These are phyloP conservation scores for Capsella bursapastoris DNA, from an alignment of 345 rosid genomes.

Conservation along the genomic window DNA sequence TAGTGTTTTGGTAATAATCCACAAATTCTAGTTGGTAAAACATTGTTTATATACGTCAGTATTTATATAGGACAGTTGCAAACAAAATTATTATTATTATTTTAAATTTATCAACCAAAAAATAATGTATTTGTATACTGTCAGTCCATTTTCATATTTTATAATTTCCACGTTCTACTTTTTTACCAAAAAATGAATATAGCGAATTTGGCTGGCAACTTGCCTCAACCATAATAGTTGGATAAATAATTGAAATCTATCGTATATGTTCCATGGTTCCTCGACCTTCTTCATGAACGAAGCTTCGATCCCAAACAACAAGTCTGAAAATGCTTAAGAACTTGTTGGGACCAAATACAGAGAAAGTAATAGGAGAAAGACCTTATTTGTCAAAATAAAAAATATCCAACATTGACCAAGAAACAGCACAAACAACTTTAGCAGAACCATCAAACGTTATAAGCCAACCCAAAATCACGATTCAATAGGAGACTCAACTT, in stretches of 20 bases:
- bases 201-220: not conserved
- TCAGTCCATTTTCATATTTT: no score
- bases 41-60: not conserved
- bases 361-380: not conserved
- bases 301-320: not conserved
- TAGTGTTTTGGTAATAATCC: no score
- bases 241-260: not conserved
- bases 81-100: not conserved
- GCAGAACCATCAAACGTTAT: not conserved
- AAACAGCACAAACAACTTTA: conserved; percentile 22
- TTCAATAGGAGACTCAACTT: conserved; percentile 46
- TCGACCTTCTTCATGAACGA: not conserved
- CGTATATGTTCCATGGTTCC: not conserved
- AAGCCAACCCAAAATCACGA: conserved; percentile 20
- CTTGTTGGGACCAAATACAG: not conserved
- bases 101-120: no score
- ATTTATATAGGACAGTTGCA: not conserved
- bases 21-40: no score
- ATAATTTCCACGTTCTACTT: no score
- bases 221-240: not conserved
- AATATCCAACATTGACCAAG: conserved; percentile 8
- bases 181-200: no score
- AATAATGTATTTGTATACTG: no score
- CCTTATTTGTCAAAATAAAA: conserved; percentile 20
- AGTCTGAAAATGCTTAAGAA: not conserved